These are phyloP conservation scores for Candida gigantensis DNA, from an alignment of 1,139 yeast genomes.

Conservation along the genomic window DNA sequence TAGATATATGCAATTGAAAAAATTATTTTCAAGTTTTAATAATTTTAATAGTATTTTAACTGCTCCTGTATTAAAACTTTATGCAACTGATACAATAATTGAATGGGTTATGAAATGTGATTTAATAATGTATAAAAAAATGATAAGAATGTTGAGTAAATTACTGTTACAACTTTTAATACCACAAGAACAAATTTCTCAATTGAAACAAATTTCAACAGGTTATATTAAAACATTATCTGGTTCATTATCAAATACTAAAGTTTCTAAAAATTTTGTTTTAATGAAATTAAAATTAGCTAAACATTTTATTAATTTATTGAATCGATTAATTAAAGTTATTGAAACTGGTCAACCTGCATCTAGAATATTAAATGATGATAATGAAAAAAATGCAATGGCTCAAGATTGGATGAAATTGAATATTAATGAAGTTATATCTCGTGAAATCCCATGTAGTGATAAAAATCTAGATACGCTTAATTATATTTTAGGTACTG, in stretches of 20 bases:
- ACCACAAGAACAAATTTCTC: constrained; percentile 55
- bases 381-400: constrained; percentile 54
- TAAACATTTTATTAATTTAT: constrained; percentile 54
- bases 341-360: constrained; percentile 63
- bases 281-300: constrained; percentile 57
- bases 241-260: constrained; percentile 30
- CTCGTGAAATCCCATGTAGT: constrained; percentile 58
- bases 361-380: constrained; percentile 48
- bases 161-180: constrained; percentile 59
- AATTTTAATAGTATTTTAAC: constrained; percentile 64
- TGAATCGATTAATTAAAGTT: constrained; percentile 59
- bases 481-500: constrained; percentile 41
- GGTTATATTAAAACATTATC: constrained; percentile 44
- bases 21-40: constrained; percentile 53
- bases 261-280: constrained; percentile 54
- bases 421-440: constrained; percentile 50
- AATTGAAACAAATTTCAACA: constrained; percentile 46
- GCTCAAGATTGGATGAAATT: constrained; percentile 60
- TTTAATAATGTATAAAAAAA: constrained; percentile 55
- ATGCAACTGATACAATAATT: constrained; percentile 48
- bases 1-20: constrained; percentile 67
- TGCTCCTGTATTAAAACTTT: constrained; percentile 62
- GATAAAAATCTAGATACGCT: constrained; percentile 32
- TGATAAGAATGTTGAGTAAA: constrained; percentile 67
- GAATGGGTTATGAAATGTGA: constrained; percentile 75